phyloP scores from a whole-genome alignment of 192 early-diverging fungal species.

The Rhizoclosmatium sp. region DNA sequence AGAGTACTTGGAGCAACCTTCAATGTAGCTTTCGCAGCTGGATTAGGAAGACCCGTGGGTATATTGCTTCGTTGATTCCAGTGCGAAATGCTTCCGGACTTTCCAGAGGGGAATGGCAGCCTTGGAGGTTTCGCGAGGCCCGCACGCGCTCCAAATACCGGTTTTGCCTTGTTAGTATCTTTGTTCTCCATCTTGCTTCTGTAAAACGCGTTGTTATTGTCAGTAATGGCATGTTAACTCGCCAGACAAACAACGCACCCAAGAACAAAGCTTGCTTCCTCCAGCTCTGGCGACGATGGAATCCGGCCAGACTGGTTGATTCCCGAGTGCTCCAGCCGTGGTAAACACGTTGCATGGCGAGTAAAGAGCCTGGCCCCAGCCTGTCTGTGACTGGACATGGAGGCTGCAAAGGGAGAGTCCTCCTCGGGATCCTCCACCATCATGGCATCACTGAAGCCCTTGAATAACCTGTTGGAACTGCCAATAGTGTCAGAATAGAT shows the following conservation, averaged over 20 bases:
- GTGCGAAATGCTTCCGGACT: neutral
- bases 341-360: constrained; percentile 46
- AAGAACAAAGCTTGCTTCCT: neutral
- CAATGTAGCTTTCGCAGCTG: neutral
- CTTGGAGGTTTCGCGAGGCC: constrained; percentile 7
- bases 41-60: neutral
- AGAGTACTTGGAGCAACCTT: no score
- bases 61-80: constrained; percentile 1
- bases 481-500: no score
- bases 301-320: neutral
- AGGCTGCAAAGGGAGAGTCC: neutral
- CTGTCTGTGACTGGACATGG: neutral
- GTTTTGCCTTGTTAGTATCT: no score
- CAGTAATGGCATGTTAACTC: no score
- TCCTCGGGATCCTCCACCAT: neutral
- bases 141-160: neutral
- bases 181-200: no score
- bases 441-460: no score
- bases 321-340: constrained; percentile 20
- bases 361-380: constrained; percentile 54
- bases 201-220: no score
- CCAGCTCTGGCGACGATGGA: neutral
- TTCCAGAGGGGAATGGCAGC: constrained; percentile 13
- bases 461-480: no score
- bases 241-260: neutral